Evolutionary conservation across 2,329 filamentous ascomycete genomes (phyloP).

Genomic region (Paecilomyces fulvus): DNA sequence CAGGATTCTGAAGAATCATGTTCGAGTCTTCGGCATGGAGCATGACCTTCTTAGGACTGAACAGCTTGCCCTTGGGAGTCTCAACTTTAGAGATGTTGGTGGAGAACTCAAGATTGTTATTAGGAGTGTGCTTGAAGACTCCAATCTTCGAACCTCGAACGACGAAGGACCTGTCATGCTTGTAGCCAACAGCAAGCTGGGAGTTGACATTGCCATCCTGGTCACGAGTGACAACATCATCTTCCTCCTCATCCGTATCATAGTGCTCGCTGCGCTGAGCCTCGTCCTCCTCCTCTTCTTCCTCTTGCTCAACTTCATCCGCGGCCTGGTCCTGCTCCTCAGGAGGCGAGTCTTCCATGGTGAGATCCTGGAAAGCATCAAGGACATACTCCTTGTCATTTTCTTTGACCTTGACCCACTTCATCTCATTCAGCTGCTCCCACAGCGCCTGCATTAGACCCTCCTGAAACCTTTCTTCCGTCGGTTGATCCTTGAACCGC

Average conservation of each 20-base stretch:
- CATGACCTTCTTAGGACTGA: conserved; percentile 96
- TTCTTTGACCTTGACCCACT: conserved; percentile 90
- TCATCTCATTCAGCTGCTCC: conserved; percentile 90
- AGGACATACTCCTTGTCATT: conserved; percentile 89
- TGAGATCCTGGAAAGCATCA: conserved; percentile 89
- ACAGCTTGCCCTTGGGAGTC: conserved; percentile 75
- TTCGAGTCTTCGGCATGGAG: conserved; percentile 83
- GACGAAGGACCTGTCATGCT: conserved; percentile 93
- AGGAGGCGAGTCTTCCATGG: conserved; percentile 69
- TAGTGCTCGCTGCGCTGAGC: conserved; percentile 64
- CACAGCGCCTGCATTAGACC: conserved; percentile 92
- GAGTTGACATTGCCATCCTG: conserved; percentile 82
- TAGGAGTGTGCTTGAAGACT: conserved; percentile 91
- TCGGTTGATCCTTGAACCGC: conserved; percentile 75
- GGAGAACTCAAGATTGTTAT: conserved; percentile 89
- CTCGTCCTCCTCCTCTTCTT: conserved; percentile 57
- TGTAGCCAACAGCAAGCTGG: conserved; percentile 90
- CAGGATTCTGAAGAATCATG: conserved; percentile 74
- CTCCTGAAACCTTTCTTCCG: conserved; percentile 80
- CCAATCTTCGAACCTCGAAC: conserved; percentile 97
- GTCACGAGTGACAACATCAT: conserved; percentile 59
- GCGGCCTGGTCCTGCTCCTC: conserved; percentile 48
- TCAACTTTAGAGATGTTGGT: conserved; percentile 96
- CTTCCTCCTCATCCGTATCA: conserved; percentile 69
- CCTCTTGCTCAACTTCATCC: conserved; percentile 46